These are phyloP conservation scores for Hirsutella rhossiliensis DNA, from an alignment of 2,329 filamentous ascomycete species.

Conservation along the genomic window DNA sequence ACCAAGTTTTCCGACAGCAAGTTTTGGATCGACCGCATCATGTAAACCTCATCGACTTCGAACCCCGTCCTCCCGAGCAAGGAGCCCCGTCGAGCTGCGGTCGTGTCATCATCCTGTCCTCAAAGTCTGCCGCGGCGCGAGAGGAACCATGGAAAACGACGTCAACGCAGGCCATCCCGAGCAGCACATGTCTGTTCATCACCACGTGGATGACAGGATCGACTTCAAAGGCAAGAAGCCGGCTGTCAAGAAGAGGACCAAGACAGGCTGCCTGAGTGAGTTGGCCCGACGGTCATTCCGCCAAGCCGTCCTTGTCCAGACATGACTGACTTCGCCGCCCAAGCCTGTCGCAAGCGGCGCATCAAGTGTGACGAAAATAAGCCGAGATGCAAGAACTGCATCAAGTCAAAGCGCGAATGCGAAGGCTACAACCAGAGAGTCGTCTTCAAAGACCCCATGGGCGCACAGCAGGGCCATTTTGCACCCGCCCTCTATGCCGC, in stretches of 20 bases:
- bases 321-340: constrained; percentile 2
- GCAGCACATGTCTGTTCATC: constrained; percentile 17
- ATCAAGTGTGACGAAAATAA: constrained; percentile 95
- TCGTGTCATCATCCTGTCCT: background rate
- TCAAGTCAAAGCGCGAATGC: constrained; percentile 74
- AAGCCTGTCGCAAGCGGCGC: constrained; percentile 82
- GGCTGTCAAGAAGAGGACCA: constrained; percentile 59
- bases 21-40: constrained; percentile 4
- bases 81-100: constrained; percentile 1
- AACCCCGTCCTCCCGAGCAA: background rate
- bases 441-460: constrained; percentile 59
- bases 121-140: constrained; percentile 1
- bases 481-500: constrained; percentile 29
- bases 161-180: constrained; percentile 10
- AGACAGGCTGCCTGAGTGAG: constrained; percentile 85
- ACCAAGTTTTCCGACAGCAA: background rate
- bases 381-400: constrained; percentile 71
- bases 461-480: constrained; percentile 29
- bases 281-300: constrained; percentile 8
- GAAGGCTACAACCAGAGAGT: constrained; percentile 76
- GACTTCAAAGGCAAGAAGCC: constrained; percentile 33
- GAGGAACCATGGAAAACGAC: constrained; percentile 4
- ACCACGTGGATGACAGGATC: constrained; percentile 24
- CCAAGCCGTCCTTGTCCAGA: background rate
- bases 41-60: constrained; percentile 5